These are phyloP conservation scores for Deuterostichococcus epilithicus DNA, from an alignment of 139 green algal species.

Conservation along the genomic window DNA sequence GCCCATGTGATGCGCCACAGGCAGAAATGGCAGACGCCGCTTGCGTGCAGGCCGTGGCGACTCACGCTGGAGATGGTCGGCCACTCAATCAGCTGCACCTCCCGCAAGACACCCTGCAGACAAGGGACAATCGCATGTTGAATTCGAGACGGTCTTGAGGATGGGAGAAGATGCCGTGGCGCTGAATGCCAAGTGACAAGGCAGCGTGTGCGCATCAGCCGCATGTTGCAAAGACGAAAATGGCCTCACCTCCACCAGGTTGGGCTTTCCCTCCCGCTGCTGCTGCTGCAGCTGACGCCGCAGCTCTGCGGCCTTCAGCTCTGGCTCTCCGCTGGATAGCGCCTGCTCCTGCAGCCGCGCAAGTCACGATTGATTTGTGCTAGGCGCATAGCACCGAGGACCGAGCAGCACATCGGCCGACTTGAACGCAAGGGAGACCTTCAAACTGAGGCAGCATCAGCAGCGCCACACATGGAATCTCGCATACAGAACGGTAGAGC, in stretches of 20 bases:
- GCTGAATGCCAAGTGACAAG: too few relatives aligned
- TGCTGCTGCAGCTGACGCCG: neutral
- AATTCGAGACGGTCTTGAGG: neutral
- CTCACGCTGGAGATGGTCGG: constrained; percentile 23
- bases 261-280: neutral
- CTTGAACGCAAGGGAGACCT: too few relatives aligned
- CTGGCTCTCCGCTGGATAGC: neutral
- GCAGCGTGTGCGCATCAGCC: too few relatives aligned
- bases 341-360: neutral
- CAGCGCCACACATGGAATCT: too few relatives aligned
- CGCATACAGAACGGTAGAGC: too few relatives aligned
- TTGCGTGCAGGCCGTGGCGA: too few relatives aligned
- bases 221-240: neutral
- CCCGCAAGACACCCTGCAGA: constrained; percentile 47
- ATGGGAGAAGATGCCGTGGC: neutral
- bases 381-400: too few relatives aligned
- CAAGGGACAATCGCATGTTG: neutral
- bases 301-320: neutral
- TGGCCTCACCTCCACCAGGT: neutral
- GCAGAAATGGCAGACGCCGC: too few relatives aligned
- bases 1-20: too few relatives aligned
- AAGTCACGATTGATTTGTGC: too few relatives aligned
- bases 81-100: constrained; percentile 63
- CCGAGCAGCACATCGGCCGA: too few relatives aligned
- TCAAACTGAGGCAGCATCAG: too few relatives aligned